Conservation (phyloP, 495 filamentous ascomycete species). For the Tuber magnatum region DNA sequence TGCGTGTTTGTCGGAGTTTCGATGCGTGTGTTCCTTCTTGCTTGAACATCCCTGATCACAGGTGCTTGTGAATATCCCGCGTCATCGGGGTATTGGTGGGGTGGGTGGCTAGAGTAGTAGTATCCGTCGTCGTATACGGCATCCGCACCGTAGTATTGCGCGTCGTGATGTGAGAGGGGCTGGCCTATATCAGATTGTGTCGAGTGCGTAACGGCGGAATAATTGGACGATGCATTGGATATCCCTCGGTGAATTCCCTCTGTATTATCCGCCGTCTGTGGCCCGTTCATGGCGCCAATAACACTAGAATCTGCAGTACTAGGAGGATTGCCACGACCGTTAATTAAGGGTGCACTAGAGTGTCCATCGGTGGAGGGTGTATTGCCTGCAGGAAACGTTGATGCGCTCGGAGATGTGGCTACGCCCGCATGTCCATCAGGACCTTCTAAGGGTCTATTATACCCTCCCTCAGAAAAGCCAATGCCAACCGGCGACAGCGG, state of each 20-base stretch:
- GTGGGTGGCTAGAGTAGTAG: slow-evolving; percentile 43
- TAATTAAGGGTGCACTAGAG: slow-evolving; percentile 61
- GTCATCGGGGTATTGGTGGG: slow-evolving; percentile 51
- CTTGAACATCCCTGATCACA: slow-evolving; percentile 88
- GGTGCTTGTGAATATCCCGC: slow-evolving; percentile 48
- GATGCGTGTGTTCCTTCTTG: slow-evolving; percentile 85
- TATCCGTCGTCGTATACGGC: slow-evolving; percentile 46
- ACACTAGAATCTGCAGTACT: slow-evolving; percentile 64
- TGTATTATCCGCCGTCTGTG: slow-evolving; percentile 57
- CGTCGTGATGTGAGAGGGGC: slow-evolving; percentile 36
- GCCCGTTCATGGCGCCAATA: slow-evolving; percentile 64
- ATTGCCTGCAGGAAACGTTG: slow-evolving; percentile 52
- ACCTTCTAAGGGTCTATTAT: slow-evolving; percentile 47
- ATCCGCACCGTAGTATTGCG: slow-evolving; percentile 42
- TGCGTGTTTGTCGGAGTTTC: slow-evolving; percentile 67
- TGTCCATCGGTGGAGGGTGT: slow-evolving; percentile 50
- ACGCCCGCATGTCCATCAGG: slow-evolving; percentile 48
- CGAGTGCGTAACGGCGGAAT: slow-evolving; percentile 73
- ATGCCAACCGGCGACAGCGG: slow-evolving; percentile 50
- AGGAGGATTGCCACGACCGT: slow-evolving; percentile 46
- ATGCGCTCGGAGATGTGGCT: slow-evolving; percentile 62
- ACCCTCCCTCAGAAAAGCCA: slow-evolving; percentile 62
- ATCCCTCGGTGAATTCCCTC: slow-evolving; percentile 76
- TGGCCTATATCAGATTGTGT: slow-evolving; percentile 72
- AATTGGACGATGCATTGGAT: slow-evolving; percentile 93